Evolutionary conservation across 2,329 filamentous ascomycete genomes (phyloP).

Genomic region (Ilyonectria mors-panacis): DNA sequence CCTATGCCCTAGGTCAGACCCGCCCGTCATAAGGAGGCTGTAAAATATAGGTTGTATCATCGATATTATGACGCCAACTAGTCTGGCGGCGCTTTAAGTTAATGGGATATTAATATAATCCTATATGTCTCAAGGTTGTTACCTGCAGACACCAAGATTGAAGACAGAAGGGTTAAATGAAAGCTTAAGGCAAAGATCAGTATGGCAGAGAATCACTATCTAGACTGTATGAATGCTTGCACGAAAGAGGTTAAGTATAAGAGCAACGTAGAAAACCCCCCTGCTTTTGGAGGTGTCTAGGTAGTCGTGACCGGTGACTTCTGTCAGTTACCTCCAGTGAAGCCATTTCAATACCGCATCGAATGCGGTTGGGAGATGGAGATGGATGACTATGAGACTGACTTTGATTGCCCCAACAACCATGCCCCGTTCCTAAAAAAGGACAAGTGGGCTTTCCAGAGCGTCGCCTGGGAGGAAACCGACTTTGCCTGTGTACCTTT

Average conservation of each 20-base stretch:
- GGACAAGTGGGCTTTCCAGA: constrained; percentile 75
- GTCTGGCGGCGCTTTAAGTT: no score
- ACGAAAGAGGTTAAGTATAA: constrained; percentile 50
- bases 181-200: constrained; percentile 72
- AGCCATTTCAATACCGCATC: constrained; percentile 60
- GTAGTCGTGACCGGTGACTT: constrained; percentile 62
- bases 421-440: constrained; percentile 59
- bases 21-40: no score
- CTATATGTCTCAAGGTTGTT: no score
- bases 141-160: no score
- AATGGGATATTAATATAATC: no score
- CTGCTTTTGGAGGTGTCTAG: constrained; percentile 47
- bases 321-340: constrained; percentile 72
- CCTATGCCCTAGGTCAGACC: no score
- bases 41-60: no score
- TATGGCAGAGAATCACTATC: constrained; percentile 70
- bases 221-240: constrained; percentile 42
- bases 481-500: constrained; percentile 68
- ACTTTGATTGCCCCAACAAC: constrained; percentile 48
- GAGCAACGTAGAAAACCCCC: not conserved
- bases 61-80: no score
- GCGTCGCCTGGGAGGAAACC: constrained; percentile 67
- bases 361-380: constrained; percentile 34
- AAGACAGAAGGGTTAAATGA: no score
- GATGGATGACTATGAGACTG: not conserved